phyloP scores from a whole-genome alignment of 1,284 basidiomycete species.

The Boletus holoroseus region DNA sequence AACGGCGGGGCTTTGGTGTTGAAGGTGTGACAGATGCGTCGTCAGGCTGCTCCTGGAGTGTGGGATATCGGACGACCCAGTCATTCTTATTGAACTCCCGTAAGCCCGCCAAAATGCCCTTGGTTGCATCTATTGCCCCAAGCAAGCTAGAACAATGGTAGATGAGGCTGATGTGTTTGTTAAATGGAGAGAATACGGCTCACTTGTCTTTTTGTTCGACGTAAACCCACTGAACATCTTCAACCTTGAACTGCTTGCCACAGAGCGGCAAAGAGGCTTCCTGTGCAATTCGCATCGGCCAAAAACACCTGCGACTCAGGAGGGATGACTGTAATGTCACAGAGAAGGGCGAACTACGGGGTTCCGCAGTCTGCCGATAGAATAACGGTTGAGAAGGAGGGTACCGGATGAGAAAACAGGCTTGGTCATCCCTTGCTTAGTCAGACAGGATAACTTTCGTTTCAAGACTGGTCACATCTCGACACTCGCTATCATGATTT shows the following conservation, averaged over 20 bases:
- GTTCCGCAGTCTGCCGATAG: slow-evolving; percentile 10
- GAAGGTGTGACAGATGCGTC: slow-evolving; percentile 26
- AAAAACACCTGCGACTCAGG: slow-evolving; percentile 8
- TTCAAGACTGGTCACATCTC: background rate
- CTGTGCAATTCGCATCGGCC: slow-evolving; percentile 16
- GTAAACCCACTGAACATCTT: slow-evolving; percentile 71
- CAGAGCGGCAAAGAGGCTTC: slow-evolving; percentile 11
- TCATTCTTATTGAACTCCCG: slow-evolving; percentile 79
- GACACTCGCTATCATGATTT: background rate
- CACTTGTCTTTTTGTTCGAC: slow-evolving; percentile 67
- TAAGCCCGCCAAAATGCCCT: slow-evolving; percentile 65
- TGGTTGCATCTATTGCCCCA: slow-evolving; percentile 68
- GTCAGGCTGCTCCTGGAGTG: slow-evolving; percentile 38
- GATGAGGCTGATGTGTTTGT: slow-evolving; percentile 2
- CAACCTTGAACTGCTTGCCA: slow-evolving; percentile 46
- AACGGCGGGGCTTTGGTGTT: slow-evolving; percentile 34
- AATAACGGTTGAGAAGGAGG: background rate
- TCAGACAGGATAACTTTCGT: slow-evolving; percentile 7
- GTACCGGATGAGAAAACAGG: slow-evolving; percentile 3
- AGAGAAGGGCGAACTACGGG: background rate
- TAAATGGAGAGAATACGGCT: slow-evolving; percentile 20
- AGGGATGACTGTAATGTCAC: background rate
- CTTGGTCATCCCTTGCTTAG: slow-evolving; percentile 20
- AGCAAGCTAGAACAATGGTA: slow-evolving; percentile 51
- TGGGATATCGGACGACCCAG: slow-evolving; percentile 87